A percentile compares a stretch with the other conserved stretches of the same genome.
Conservation (phyloP, 176 grass and related monocot species). For the Tuctoria greenei region DNA sequence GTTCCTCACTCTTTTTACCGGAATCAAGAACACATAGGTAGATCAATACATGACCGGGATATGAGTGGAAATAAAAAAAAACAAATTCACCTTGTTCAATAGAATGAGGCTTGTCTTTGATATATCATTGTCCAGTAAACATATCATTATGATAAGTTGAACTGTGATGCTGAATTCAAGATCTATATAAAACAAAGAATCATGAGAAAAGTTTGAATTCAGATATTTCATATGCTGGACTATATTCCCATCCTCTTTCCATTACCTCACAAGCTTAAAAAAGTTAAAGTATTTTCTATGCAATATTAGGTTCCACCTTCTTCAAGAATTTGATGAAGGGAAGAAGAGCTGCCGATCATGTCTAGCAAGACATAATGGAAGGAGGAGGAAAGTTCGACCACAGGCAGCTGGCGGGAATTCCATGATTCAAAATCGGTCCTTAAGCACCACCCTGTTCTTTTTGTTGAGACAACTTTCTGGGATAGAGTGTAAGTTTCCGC, state of each 20-base stretch:
- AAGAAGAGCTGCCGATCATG: constrained; percentile 89
- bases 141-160: constrained; percentile 3
- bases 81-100: neutral
- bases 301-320: constrained; percentile 66
- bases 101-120: neutral
- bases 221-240: constrained; percentile 18
- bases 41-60: neutral
- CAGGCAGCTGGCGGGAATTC: constrained; percentile 38
- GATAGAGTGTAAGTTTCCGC: constrained; percentile 60
- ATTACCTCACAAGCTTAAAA: constrained; percentile 1
- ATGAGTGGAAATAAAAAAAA: neutral
- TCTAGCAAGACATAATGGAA: constrained; percentile 70
- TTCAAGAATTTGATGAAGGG: constrained; percentile 88
- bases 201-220: constrained; percentile 8
- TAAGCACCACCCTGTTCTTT: constrained; percentile 46
- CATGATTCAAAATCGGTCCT: constrained; percentile 39
- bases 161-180: constrained; percentile 20
- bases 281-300: constrained; percentile 16
- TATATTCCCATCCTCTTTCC: constrained; percentile 3
- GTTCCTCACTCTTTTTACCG: constrained; percentile 8
- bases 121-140: neutral
- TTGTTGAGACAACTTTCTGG: constrained; percentile 69
- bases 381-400: constrained; percentile 56
- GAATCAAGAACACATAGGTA: constrained; percentile 2
- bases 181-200: neutral